Evolutionary conservation across 2,329 filamentous ascomycete genomes (phyloP).

Genomic region (Nigrospora oryzae): DNA sequence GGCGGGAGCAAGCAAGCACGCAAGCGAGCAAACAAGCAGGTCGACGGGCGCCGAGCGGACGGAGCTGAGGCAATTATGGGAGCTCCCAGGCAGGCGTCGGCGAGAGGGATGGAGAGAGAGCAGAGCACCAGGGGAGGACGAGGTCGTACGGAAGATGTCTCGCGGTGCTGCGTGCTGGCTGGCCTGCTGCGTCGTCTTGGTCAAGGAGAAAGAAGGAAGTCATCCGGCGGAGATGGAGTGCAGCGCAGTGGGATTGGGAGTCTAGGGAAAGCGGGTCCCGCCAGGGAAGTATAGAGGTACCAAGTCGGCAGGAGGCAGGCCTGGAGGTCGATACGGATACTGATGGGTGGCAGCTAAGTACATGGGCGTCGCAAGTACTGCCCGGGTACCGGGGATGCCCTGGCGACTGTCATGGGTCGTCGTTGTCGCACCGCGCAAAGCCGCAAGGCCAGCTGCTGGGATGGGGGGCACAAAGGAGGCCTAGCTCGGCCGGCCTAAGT

Average conservation of each 20-base stretch:
- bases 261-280: conserved; percentile 3
- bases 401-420: background rate
- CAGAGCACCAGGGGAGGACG: conserved; percentile 11
- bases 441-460: too few species aligned
- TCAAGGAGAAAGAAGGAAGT: conserved; percentile 19
- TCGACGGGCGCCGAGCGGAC: too few species aligned
- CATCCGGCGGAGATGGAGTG: conserved; percentile 9
- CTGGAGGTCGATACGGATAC: too few species aligned
- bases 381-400: background rate
- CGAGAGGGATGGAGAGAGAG: background rate
- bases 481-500: too few species aligned
- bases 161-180: conserved; percentile 1
- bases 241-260: conserved; percentile 8
- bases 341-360: background rate
- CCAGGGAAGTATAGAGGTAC: too few species aligned
- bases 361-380: background rate
- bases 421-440: background rate
- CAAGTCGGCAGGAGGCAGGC: too few species aligned
- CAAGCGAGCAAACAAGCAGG: too few species aligned
- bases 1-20: background rate
- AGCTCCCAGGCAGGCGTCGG: too few species aligned
- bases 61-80: too few species aligned
- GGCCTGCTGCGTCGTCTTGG: conserved; percentile 15
- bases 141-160: conserved; percentile 13
- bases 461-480: too few species aligned